phyloP scores from a whole-genome alignment of 441 rosid genomes.

The Corymbia calophylla region DNA sequence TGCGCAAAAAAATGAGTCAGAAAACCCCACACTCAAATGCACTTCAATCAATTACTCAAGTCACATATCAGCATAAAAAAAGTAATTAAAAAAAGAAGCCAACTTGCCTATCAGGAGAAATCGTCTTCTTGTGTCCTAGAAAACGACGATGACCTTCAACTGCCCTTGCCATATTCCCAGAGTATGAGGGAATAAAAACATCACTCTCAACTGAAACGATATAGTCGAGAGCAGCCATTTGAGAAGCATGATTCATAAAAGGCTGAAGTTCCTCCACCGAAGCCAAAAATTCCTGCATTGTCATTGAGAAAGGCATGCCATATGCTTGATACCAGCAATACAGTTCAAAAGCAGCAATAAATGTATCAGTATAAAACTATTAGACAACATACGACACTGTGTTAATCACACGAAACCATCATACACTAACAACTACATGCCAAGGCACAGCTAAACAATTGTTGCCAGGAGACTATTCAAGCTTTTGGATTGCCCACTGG shows the following conservation, averaged over 20 bases:
- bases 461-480: background rate
- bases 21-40: background rate
- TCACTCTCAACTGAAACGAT: conserved; percentile 91
- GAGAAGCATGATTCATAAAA: conserved; percentile 73
- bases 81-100: background rate
- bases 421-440: background rate
- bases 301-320: background rate
- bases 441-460: background rate
- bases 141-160: conserved; percentile 98
- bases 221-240: conserved; percentile 98
- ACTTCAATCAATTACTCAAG: background rate
- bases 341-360: background rate
- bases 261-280: conserved; percentile 84
- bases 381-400: background rate
- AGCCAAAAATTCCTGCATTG: conserved; percentile 65
- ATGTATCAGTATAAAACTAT: background rate
- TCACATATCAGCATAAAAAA: background rate
- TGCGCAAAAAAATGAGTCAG: background rate
- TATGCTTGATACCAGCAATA: too few relatives aligned
- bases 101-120: conserved; percentile 75
- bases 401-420: background rate
- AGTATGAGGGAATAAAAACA: conserved; percentile 84
- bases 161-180: conserved; percentile 98
- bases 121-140: conserved; percentile 89
- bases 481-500: background rate